Evolutionary conservation across 2,329 filamentous ascomycete species (phyloP), one percentile per base, ranked within the genome.

Genomic region (Diplodia sapinea): DNA sequence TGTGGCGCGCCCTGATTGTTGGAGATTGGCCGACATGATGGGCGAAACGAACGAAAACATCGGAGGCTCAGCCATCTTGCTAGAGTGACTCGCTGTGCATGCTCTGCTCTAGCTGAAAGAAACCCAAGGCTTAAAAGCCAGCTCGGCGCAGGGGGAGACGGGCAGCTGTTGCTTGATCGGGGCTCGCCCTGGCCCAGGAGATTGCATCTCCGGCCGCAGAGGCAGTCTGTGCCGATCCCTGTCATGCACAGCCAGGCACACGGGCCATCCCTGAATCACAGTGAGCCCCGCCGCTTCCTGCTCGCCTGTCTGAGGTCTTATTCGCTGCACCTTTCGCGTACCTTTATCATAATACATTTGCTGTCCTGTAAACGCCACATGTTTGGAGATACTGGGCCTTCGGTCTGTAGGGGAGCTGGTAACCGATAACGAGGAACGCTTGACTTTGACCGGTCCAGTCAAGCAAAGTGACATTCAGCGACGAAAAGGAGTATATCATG

Each of bases 21-120:
- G 59, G 11, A 63, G 43, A 20, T 51, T 63, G 59, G 43, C 59
- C 29, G 43, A 36, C 47, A 52, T 63, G 59, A 63, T 51, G 47
- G 59, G 59, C 59, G 59, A 63, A 31, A 63, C 38, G 47, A 63
- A 63, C 11, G 59, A 63, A 11, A 38, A 51, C 43, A 38, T 38
- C 4, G n/a, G 20, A 20, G 43, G 59, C n/a, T 38, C 40, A 1
- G 43, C n/a, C 31, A 47, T 47, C 38, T 26, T 47, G 36, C 26
- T 59, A 33, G 12, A 15, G 3, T 29, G 17, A 23, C 15, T 26
- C n/a, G 20, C 20, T 50, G 6, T 50, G 17, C 31, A 13, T 57
- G 8, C 23, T 17, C 36, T 38, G 13, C 17, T 38, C 4, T 29
- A 50, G 15, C 11, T n/a, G 43, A 51, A 7, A 17, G 7, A 11